Base-by-base conservation (phyloP, 805 yeast species). In the Barnettozyma sucrosica region DNA sequence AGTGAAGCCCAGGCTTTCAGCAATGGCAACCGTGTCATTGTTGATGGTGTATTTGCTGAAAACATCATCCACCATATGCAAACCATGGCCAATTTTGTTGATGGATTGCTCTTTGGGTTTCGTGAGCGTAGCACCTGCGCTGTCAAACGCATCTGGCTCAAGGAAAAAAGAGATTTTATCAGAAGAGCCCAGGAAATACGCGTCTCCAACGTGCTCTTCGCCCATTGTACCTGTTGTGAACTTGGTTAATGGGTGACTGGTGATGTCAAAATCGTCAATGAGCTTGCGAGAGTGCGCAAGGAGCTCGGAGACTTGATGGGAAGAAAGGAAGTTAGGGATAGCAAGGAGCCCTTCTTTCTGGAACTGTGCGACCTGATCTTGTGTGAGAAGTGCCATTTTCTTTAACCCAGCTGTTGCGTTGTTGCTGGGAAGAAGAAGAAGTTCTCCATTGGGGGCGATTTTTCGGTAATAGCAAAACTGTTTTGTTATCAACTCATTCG, bases 81-180 rank as follows among this genome's bases (percentile, higher is more conserved):
- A 62, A 1, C 86, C 88, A 58, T 86, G 95, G 5, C 93, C 95
- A 37, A 86, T 79, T 65, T 86, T 86, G 65, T 86, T 86, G 58
- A 86, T 72, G 1, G 90, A 76, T 51, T 63, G 65, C 25, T 75
- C 74, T 50, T 80, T 71, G 9, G 83, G 77, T 56, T 68, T 75
- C 23, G 62, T 63, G 51, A 85, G 67, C 6, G 18, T 37, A 20
- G 74, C 55, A n/a, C 85, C 85, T 2, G 65, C 48, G 10, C 55
- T 61, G 53, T 78, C 77, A 53, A 85, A 76, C 0, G 92, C 89
- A 55, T 77, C 86, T 3, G 78, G 78, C 55, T 85, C 95, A 51
- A 85, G 79, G 63, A 85, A 86, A 57, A 67, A 86, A 2, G 79
- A 72, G 5, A 86, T 70, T 51, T 85, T 84, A 56, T 85, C 85